These are phyloP conservation scores for Artemisia tridentata DNA, from an alignment of 129 eudicot species.

Conservation along the genomic window DNA sequence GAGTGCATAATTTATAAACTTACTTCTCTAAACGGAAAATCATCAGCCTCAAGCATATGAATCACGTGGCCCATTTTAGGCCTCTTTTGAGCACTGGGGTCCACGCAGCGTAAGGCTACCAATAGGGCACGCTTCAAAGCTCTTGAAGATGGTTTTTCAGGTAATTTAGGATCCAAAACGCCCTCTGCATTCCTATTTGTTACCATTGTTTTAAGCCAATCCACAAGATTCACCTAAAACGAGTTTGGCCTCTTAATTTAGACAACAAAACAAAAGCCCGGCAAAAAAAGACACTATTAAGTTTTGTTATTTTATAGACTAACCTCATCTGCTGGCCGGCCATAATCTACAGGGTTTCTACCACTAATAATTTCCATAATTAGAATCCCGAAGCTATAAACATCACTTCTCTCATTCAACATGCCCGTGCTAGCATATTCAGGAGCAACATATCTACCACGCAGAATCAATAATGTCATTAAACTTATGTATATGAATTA, in stretches of 20 bases:
- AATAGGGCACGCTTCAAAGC: conserved; percentile 78
- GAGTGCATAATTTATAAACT: conserved; percentile 20
- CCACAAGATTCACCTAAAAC: conserved; percentile 76
- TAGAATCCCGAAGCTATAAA: conserved; percentile 90
- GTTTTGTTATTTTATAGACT: conserved; percentile 1
- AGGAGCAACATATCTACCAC: conserved; percentile 82
- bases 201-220: conserved; percentile 92
- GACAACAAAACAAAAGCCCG: conserved; percentile 3
- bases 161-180: conserved; percentile 80
- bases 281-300: background rate
- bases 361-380: conserved; percentile 85
- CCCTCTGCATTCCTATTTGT: conserved; percentile 76
- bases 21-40: conserved; percentile 83
- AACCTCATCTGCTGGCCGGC: conserved; percentile 90
- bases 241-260: conserved; percentile 6
- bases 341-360: conserved; percentile 87
- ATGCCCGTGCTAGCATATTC: conserved; percentile 97
- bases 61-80: conserved; percentile 95
- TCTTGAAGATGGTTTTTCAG: conserved; percentile 88
- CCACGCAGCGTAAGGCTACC: conserved; percentile 89
- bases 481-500: background rate
- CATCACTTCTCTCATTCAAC: conserved; percentile 92
- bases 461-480: conserved; percentile 4
- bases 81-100: conserved; percentile 88
- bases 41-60: conserved; percentile 93